Evolutionary conservation across 2,329 filamentous ascomycete species (phyloP).

Genomic region (Fulvia fulva): DNA sequence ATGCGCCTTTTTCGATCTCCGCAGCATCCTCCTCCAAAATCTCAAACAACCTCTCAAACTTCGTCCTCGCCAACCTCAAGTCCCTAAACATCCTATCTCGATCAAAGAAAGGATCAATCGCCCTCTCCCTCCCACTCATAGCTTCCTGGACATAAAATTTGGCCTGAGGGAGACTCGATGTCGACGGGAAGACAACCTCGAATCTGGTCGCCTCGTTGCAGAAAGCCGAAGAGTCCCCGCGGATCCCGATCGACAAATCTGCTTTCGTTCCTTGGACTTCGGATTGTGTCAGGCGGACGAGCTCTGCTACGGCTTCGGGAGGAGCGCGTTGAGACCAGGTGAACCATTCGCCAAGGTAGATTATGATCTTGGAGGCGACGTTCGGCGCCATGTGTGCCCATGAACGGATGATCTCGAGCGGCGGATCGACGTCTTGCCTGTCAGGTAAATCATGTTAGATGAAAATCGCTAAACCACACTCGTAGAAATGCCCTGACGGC

Average conservation of each 20-base stretch:
- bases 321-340: background rate
- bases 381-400: background rate
- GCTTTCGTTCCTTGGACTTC: background rate
- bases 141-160: background rate
- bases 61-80: background rate
- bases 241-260: background rate
- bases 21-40: background rate
- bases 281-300: background rate
- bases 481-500: background rate
- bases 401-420: background rate
- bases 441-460: background rate
- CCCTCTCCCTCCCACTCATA: background rate
- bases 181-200: background rate
- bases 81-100: background rate
- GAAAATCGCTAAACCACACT: background rate
- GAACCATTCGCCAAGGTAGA: background rate
- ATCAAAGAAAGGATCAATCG: background rate
- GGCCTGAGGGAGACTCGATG: background rate
- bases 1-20: background rate
- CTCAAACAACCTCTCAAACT: conserved; percentile 1
- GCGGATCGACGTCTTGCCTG: background rate
- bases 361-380: background rate
- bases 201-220: background rate
- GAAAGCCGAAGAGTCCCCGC: background rate
- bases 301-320: background rate